A percentile compares a stretch with the other conserved stretches of the same genome.
Conservation (phyloP, 306 rosid genomes). For the Trifolium dubium region DNA sequence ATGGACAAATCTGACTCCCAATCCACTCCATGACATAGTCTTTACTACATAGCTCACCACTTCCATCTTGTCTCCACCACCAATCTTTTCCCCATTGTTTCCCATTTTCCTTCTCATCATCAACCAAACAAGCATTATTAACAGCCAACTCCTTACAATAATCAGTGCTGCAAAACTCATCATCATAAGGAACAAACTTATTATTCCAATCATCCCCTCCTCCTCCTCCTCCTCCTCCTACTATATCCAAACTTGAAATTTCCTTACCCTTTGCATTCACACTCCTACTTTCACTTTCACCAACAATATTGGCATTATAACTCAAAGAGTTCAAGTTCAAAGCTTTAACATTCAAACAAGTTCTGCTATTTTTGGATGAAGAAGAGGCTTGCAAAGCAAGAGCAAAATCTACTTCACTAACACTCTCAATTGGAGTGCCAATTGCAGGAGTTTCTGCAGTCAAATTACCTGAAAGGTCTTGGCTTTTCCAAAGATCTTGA, state of each 20-base stretch:
- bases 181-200: slow-evolving; percentile 76
- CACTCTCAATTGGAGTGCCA: slow-evolving; percentile 85
- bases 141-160: slow-evolving; percentile 71
- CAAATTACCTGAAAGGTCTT: slow-evolving; percentile 84
- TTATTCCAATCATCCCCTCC: slow-evolving; percentile 70
- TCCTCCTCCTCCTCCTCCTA: slow-evolving; percentile 22
- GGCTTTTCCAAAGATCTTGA: slow-evolving; percentile 78
- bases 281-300: slow-evolving; percentile 62
- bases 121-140: slow-evolving; percentile 47
- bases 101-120: slow-evolving; percentile 62
- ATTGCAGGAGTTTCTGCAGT: slow-evolving; percentile 69
- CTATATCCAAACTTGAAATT: slow-evolving; percentile 56
- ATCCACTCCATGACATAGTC: slow-evolving; percentile 97
- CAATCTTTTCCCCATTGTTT: slow-evolving; percentile 93
- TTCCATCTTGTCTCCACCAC: slow-evolving; percentile 98
- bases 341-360: slow-evolving; percentile 58
- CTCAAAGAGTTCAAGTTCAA: slow-evolving; percentile 70
- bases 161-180: slow-evolving; percentile 77
- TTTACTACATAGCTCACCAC: slow-evolving; percentile 80
- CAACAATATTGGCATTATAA: slow-evolving; percentile 67
- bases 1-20: slow-evolving; percentile 93
- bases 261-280: slow-evolving; percentile 74
- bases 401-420: slow-evolving; percentile 90
- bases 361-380: slow-evolving; percentile 73
- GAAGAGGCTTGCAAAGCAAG: slow-evolving; percentile 92